phyloP scores from a whole-genome alignment of 495 filamentous ascomycete species.

The Tetracladium marchalianum region DNA sequence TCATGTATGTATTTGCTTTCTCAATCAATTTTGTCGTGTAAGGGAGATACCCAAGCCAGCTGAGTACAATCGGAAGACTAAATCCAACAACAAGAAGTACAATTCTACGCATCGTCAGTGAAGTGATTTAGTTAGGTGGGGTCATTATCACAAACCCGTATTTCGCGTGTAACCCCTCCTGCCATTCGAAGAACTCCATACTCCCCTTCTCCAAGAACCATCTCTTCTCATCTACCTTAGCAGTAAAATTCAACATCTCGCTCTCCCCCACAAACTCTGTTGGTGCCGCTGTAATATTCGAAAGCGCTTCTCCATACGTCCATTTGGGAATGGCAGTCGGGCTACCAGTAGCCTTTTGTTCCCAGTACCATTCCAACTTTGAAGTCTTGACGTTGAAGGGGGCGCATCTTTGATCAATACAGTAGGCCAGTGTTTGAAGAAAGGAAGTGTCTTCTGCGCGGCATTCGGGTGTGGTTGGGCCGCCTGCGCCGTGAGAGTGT shows the following conservation, averaged over 20 bases:
- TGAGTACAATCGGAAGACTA: constrained; percentile 17
- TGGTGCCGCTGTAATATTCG: background rate
- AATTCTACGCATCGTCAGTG: constrained; percentile 16
- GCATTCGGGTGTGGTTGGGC: constrained; percentile 24
- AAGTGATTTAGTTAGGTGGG: too few relatives aligned
- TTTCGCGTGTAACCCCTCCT: background rate
- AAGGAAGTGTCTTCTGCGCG: constrained; percentile 25
- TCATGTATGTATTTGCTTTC: constrained; percentile 15
- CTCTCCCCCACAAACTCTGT: background rate
- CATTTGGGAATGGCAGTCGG: constrained; percentile 19
- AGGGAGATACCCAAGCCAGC: constrained; percentile 15
- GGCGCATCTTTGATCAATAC: constrained; percentile 23
- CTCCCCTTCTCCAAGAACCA: background rate
- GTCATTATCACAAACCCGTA: constrained; percentile 2
- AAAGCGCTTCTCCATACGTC: constrained; percentile 17
- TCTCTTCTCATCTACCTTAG: background rate
- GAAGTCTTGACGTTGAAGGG: constrained; percentile 9
- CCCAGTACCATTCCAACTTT: constrained; percentile 26
- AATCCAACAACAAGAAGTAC: constrained; percentile 8
- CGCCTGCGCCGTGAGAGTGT: constrained; percentile 2
- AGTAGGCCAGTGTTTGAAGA: constrained; percentile 29
- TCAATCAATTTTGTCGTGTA: constrained; percentile 10
- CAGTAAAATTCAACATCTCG: background rate
- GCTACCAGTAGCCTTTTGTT: constrained; percentile 16
- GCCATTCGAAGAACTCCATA: background rate